A percentile compares a stretch with the other conserved stretches of the same genome.
Evolutionary conservation across 2,329 filamentous ascomycete species (phyloP).

Genomic region (Aspergillus felis): DNA sequence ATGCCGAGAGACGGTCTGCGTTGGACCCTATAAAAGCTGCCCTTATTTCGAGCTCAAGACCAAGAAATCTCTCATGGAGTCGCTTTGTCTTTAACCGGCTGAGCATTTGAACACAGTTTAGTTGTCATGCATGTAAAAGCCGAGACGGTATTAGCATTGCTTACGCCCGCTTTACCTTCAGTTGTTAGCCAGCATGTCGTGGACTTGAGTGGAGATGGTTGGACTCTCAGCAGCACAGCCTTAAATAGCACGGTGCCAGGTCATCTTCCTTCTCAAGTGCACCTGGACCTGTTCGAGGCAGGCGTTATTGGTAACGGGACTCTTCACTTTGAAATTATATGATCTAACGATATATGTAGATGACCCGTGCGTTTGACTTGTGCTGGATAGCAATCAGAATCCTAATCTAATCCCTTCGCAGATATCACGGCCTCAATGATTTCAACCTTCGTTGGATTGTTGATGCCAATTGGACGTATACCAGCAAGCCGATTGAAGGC

Average conservation of each 20-base stretch:
- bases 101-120: neutral
- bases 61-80: neutral
- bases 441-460: conserved; percentile 58
- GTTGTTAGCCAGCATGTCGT: conserved; percentile 31
- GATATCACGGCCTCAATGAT: conserved; percentile 55
- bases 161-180: conserved; percentile 13
- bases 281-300: conserved; percentile 55
- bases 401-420: conserved; percentile 6
- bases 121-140: conserved; percentile 17
- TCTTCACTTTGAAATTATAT: too few species aligned
- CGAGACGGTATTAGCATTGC: conserved; percentile 10
- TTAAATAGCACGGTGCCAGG: conserved; percentile 53
- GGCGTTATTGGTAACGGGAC: too few species aligned
- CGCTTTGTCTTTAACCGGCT: neutral
- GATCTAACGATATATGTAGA: conserved; percentile 17
- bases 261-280: conserved; percentile 55
- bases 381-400: conserved; percentile 1
- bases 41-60: neutral
- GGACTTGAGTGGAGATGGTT: conserved; percentile 41
- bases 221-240: conserved; percentile 45
- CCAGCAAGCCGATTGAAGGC: conserved; percentile 42
- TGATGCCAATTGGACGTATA: conserved; percentile 60
- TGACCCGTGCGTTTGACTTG: conserved; percentile 27
- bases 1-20: neutral
- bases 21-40: neutral